Percentiles rank a stretch among this genome's conserved stretches.
These are phyloP conservation scores for Colletotrichum tanaceti DNA, from an alignment of 2,329 filamentous ascomycete genomes.

Conservation along the genomic window DNA sequence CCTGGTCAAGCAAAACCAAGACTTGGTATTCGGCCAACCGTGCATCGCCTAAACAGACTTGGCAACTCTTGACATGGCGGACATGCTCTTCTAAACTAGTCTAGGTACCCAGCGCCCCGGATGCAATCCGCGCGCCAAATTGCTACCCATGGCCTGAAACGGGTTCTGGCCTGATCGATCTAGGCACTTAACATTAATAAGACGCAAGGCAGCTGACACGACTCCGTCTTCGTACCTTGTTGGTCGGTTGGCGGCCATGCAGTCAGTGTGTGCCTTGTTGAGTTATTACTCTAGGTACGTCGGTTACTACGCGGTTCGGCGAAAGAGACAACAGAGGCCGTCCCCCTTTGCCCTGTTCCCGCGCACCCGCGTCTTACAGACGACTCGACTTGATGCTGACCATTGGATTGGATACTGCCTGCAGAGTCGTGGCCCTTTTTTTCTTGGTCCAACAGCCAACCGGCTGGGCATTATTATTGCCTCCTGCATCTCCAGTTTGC, in stretches of 20 bases:
- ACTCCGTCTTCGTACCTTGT: constrained; percentile 16
- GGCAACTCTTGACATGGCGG: background rate
- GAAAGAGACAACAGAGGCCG: constrained; percentile 17
- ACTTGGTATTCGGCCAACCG: background rate
- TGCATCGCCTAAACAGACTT: background rate
- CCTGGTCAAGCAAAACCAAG: background rate
- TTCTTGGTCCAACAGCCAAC: background rate
- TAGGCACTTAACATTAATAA: constrained; percentile 12
- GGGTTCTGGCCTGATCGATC: constrained; percentile 32
- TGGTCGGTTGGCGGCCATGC: background rate
- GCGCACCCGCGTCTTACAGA: too few species aligned
- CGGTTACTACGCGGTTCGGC: background rate
- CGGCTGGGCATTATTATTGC: background rate
- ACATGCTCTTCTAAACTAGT: background rate
- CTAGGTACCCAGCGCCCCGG: constrained; percentile 10
- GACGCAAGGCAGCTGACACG: constrained; percentile 9
- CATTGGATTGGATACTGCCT: background rate
- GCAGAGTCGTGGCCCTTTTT: too few species aligned
- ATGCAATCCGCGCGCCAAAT: constrained; percentile 15
- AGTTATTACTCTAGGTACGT: too few species aligned
- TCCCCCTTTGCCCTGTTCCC: too few species aligned
- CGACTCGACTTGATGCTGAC: background rate
- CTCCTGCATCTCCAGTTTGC: constrained; percentile 19
- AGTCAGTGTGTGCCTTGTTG: too few species aligned
- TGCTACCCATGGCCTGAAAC: constrained; percentile 24